Evolutionary conservation across 164 flowering plant species (phyloP), one percentile per base, ranked within the genome.

Genomic region (Cinnamomum micranthum): DNA sequence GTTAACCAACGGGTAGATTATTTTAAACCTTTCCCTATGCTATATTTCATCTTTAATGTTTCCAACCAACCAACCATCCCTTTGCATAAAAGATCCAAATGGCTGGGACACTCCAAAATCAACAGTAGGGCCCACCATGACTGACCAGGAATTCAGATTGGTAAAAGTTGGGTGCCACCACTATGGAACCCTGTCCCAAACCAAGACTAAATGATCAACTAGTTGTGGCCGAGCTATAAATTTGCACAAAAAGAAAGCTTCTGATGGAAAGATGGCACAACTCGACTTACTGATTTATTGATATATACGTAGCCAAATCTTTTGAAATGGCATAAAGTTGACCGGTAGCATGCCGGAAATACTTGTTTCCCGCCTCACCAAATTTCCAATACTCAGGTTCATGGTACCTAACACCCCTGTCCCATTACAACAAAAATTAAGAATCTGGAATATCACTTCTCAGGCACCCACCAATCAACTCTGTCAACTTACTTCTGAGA

Each of bases 301-400:
- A 87, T 77, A 94, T 88, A 70, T 92, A 94, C 13, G 91, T 81
- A 5, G 98, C 98, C 77, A 94, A 80, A 79, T 92, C 96, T 73
- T 82, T 91, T 11, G 98, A 94, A 73, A 94, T 84, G 27, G 96
- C 98, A 82, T 94, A 94, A 10, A 94, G 84, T 80, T 94, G 98
- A 6, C 98, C 97, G 9, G 98, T 94, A 67, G 98, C 98, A 80
- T 94, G 98, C 27, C 98, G 94, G 83, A 94, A 92, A 74, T 94
- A 94, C 77, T 83, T 94, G 84, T 92, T 92, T 22, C 98, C 98
- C 23, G 84, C 91, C 74, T 94, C 98, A 10, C 98, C 98, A 79
- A 94, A 94, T 85, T 94, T 94, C 98, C 98, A 94, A 51, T 87
- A 81, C 84, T 94, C 98, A 13, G 98, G 98, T 78, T 94, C 98